phyloP scores from a whole-genome alignment of 176 grass and related monocot genomes.

The Pontederia crassipes region DNA sequence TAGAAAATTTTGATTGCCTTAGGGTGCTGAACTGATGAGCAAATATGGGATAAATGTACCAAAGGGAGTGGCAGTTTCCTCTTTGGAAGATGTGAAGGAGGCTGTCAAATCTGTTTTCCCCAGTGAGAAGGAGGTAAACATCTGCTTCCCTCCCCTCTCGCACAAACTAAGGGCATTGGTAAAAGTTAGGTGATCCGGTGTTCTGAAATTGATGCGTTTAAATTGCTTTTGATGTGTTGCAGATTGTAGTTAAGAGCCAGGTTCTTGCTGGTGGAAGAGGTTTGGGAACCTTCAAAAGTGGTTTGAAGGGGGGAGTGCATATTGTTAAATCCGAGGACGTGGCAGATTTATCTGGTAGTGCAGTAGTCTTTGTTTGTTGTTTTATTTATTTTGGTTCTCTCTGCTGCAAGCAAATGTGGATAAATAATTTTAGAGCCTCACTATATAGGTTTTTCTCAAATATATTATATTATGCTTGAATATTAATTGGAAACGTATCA shows the following conservation, averaged over 20 bases:
- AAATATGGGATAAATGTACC: conserved; percentile 95
- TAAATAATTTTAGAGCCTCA: too few relatives aligned
- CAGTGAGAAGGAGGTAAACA: conserved; percentile 75
- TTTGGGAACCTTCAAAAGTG: conserved; percentile 96
- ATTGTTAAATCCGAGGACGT: conserved; percentile 93
- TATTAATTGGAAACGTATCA: too few relatives aligned
- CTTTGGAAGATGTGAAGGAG: conserved; percentile 59
- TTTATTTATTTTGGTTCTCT: background rate
- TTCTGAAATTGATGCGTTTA: background rate
- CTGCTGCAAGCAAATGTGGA: too few relatives aligned
- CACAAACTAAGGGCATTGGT: too few relatives aligned
- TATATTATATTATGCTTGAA: too few relatives aligned
- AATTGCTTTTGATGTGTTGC: conserved; percentile 5
- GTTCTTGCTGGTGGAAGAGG: conserved; percentile 96
- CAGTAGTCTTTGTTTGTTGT: conserved; percentile 7
- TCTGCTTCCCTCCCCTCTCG: background rate
- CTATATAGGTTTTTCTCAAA: too few relatives aligned
- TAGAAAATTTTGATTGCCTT: background rate
- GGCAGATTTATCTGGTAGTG: conserved; percentile 48
- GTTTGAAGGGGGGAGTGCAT: conserved; percentile 92
- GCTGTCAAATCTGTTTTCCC: conserved; percentile 56
- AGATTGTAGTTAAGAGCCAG: conserved; percentile 99
- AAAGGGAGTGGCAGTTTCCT: conserved; percentile 49
- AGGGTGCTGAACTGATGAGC: conserved; percentile 96
- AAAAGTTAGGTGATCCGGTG: too few relatives aligned